These are phyloP conservation scores for Diaporthe nobilis DNA, from an alignment of 2,329 filamentous ascomycete genomes.

Conservation along the genomic window DNA sequence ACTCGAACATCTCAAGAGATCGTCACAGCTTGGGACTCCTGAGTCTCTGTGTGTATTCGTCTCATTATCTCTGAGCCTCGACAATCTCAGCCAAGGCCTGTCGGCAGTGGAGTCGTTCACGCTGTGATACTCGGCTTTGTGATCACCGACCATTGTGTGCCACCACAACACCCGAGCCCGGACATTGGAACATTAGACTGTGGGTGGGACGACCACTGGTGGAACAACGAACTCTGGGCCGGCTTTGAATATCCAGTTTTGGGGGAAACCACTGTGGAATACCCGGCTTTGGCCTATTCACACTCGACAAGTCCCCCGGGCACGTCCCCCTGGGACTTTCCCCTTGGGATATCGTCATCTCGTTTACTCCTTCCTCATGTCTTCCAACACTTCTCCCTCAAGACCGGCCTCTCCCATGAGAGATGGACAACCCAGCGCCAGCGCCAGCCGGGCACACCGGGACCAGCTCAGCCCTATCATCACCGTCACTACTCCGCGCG, in stretches of 20 bases:
- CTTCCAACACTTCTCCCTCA: slow-evolving; percentile 33
- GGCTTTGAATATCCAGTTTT: background rate
- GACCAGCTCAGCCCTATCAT: slow-evolving; percentile 31
- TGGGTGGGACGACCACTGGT: slow-evolving; percentile 14
- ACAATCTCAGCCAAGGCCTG: slow-evolving; percentile 16
- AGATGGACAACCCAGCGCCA: slow-evolving; percentile 26
- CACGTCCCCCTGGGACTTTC: slow-evolving; percentile 33
- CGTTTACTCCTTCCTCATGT: slow-evolving; percentile 33
- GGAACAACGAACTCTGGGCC: background rate
- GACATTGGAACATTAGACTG: background rate
- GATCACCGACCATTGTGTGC: slow-evolving; percentile 10
- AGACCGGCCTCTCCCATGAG: slow-evolving; percentile 21
- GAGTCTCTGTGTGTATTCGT: slow-evolving; percentile 12
- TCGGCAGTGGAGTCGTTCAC: background rate
- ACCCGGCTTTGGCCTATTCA: background rate
- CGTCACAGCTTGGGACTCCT: slow-evolving; percentile 12
- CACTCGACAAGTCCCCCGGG: slow-evolving; percentile 12
- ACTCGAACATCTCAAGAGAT: slow-evolving; percentile 14
- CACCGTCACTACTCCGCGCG: slow-evolving; percentile 39
- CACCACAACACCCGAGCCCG: background rate
- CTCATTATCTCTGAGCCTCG: slow-evolving; percentile 26
- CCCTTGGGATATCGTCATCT: slow-evolving; percentile 34
- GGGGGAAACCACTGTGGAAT: background rate
- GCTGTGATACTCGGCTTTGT: slow-evolving; percentile 1
- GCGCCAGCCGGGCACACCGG: slow-evolving; percentile 2